phyloP scores from a whole-genome alignment of 1,284 basidiomycete genomes.

The Ceratobasidium sp. region DNA sequence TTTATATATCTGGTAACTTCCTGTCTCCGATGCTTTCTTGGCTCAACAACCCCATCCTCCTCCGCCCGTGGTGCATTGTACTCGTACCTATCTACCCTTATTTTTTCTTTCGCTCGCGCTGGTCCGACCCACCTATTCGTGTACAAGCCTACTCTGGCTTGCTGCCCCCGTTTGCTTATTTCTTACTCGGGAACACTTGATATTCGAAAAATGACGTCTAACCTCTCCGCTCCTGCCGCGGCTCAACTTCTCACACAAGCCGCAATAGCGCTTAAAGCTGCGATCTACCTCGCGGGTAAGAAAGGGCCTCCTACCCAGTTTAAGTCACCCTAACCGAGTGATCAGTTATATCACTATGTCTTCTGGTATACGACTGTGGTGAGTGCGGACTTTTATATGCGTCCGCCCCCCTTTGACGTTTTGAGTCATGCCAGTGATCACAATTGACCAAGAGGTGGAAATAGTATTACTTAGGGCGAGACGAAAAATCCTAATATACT shows the following conservation, averaged over 20 bases:
- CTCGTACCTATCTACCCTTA: background rate
- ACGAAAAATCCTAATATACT: background rate
- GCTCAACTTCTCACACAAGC: background rate
- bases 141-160: background rate
- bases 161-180: background rate
- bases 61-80: no score
- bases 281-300: constrained; percentile 11
- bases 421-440: background rate
- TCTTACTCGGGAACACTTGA: no score
- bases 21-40: background rate
- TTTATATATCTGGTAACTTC: background rate
- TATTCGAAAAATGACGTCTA: background rate
- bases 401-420: background rate
- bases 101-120: background rate
- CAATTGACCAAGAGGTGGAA: constrained; percentile 19
- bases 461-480: background rate
- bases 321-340: background rate
- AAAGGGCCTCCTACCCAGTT: no score
- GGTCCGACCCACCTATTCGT: background rate
- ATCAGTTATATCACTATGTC: constrained; percentile 2
- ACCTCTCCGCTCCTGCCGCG: background rate
- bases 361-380: constrained; percentile 16
- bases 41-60: no score
- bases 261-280: background rate
- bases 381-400: background rate